Evolutionary conservation across 495 filamentous ascomycete genomes (phyloP).

Genomic region (Penicillium mononematosum): DNA sequence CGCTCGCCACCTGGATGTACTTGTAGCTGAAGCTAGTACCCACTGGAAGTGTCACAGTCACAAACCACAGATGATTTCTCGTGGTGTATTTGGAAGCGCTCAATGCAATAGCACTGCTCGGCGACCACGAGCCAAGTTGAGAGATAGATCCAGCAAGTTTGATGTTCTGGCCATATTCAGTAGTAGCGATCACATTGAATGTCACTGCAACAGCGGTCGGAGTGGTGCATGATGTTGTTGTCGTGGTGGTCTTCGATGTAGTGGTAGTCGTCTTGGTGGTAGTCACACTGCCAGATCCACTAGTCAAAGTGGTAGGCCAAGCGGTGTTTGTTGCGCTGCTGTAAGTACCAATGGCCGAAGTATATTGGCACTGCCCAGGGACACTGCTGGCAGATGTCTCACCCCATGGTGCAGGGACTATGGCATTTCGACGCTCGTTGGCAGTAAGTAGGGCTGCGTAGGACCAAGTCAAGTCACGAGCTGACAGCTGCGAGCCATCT

Average conservation of each 20-base stretch:
- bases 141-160: conserved; percentile 56
- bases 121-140: conserved; percentile 58
- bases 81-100: conserved; percentile 53
- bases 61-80: conserved; percentile 58
- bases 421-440: conserved; percentile 45
- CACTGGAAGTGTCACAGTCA: conserved; percentile 48
- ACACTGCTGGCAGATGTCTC: conserved; percentile 53
- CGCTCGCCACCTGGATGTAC: conserved; percentile 57
- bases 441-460: conserved; percentile 53
- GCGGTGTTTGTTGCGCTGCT: conserved; percentile 49
- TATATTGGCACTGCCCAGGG: conserved; percentile 51
- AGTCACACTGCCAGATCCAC: conserved; percentile 27
- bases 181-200: conserved; percentile 57
- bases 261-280: conserved; percentile 36
- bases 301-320: conserved; percentile 57
- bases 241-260: conserved; percentile 32
- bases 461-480: conserved; percentile 54
- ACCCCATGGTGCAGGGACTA: conserved; percentile 55
- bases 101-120: conserved; percentile 49
- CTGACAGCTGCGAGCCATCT: conserved; percentile 53
- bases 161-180: conserved; percentile 57
- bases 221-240: conserved; percentile 38
- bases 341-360: conserved; percentile 59
- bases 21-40: conserved; percentile 64
- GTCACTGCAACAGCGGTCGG: conserved; percentile 55